Percentiles rank a stretch among this genome's conserved stretches.
These are phyloP conservation scores for Candida krabiensis DNA, from an alignment of 805 yeast genomes.

Conservation along the genomic window DNA sequence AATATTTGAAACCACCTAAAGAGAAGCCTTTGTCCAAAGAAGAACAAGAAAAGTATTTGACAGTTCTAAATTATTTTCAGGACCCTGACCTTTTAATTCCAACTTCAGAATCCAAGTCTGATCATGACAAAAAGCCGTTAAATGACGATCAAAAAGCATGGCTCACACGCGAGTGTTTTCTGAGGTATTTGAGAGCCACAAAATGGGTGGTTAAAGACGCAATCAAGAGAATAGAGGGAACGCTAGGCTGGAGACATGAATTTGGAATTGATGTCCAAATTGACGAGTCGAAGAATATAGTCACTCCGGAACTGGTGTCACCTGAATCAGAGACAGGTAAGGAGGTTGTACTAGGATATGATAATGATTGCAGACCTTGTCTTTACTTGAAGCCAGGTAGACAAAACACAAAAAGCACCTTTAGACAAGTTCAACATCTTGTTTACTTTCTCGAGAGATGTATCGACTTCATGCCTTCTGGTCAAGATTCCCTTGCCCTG, in stretches of 20 bases:
- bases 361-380: constrained; percentile 88
- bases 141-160: constrained; percentile 73
- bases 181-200: constrained; percentile 90
- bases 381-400: constrained; percentile 90
- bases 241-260: constrained; percentile 91
- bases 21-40: constrained; percentile 46
- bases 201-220: constrained; percentile 81
- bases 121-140: constrained; percentile 37
- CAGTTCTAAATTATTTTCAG: constrained; percentile 64
- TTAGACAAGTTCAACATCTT: constrained; percentile 92
- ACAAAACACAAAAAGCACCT: constrained; percentile 89
- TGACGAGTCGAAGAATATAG: constrained; percentile 45
- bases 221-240: constrained; percentile 68
- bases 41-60: constrained; percentile 59
- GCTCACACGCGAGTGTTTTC: constrained; percentile 88
- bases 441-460: constrained; percentile 91
- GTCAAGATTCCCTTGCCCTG: constrained; percentile 91
- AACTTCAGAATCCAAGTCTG: constrained; percentile 41
- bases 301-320: constrained; percentile 54
- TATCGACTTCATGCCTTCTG: constrained; percentile 93
- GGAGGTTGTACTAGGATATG: constrained; percentile 87
- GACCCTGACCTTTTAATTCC: constrained; percentile 51
- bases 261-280: constrained; percentile 64
- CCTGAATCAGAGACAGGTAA: constrained; percentile 89
- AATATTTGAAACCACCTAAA: constrained; percentile 50